Base-by-base conservation (phyloP, 495 filamentous ascomycete species). In the Amorphotheca resinae region DNA sequence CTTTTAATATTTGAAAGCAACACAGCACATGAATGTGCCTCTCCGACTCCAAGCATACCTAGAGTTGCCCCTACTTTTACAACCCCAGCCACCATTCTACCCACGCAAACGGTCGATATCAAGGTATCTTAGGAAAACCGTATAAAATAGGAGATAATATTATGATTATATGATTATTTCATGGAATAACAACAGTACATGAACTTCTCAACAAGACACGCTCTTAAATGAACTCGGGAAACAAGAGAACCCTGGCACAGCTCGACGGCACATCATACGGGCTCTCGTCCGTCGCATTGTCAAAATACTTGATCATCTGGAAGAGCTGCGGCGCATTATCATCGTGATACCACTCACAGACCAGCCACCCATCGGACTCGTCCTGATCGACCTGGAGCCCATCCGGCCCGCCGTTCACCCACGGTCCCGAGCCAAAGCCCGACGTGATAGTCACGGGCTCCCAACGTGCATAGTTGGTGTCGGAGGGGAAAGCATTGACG, bases 271-370 rank as follows among this genome's bases (percentile, higher is more conserved):
- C 12, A 5, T 35, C 31, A 37, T 9, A 15, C 21, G 42, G 22
- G 2, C 15, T 3, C 2, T 7, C 3, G 8, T 23, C 42, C 7
- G 17, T 25, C 1, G 15, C 45, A 26, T 11, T 20, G 41, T 46
- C 35, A 39, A 53, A 49, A 9, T 18, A n/a, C 30, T 42, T 36
- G n/a, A 49, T 46, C 22, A 46, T 23, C 39, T 44, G 34, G 23
- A 51, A 51, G 4, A 51, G 22, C 33, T 51, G 49, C 16, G 48
- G 48, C 4, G 48, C 48, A 30, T 51, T 51, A 17, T 31, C 9
- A 1, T 28, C 44, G 32, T 51, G 49, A n/a, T 25, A 42, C 49
- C 49, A 51, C 22, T 51, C 49, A 22, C 49, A 51, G 15, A 51
- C 49, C 9, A 51, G 12, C 44, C 49, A 51, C 1, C 49, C 49